Base-by-base conservation (phyloP, 192 early-diverging fungal genomes). In the Linderina pennispora region DNA sequence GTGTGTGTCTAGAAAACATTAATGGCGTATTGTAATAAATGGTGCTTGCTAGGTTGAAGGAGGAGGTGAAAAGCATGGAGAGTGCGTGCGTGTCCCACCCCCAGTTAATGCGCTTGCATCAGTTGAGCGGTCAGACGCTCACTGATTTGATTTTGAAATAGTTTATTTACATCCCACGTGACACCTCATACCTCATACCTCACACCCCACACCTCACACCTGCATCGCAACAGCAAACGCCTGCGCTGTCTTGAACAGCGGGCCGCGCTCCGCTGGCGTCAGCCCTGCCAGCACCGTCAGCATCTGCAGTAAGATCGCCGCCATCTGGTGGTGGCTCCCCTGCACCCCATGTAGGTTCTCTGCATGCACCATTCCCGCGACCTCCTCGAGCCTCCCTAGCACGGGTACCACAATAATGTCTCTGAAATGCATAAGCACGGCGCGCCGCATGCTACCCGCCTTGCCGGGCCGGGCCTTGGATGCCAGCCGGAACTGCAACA, bases 401-500 rank as follows among this genome's bases (percentile, higher is more conserved):
- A 71, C 20, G 1, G 67, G 67, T 22, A 55, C 37, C 1, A 62
- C 60, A 10, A 71, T 19, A 4, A 26, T 24, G 40, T 71, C 67
- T 3, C 67, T 41, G 8, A 71, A 63, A 17, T 63, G 61, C 44
- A 38, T n/a, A 18, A 71, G 25, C 26, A 63, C 52, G 13, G 48
- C 52, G n/a, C 24, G 37, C 3, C 66, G 46, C 20, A 70, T 53
- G 26, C 43, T 40, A 8, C 20, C 13, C 34, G 40, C 41, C 22
- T 37, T 19, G 41, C 23, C 8, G 24, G 10, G 23, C 19, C 33
- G 18, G 19, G 32, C 17, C n/a, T 8, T 2, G 2, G 44, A 4
- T 3, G 49, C 49, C 10, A 40, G 18, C 3, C 36, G 22, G 36
- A 58, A 71, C 40, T 55, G 48, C 32, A 43, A 64, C 10, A 90